Evolutionary conservation across 2,329 filamentous ascomycete genomes (phyloP), one percentile per base, ranked within the genome.

Genomic region (Hortaea sp.): DNA sequence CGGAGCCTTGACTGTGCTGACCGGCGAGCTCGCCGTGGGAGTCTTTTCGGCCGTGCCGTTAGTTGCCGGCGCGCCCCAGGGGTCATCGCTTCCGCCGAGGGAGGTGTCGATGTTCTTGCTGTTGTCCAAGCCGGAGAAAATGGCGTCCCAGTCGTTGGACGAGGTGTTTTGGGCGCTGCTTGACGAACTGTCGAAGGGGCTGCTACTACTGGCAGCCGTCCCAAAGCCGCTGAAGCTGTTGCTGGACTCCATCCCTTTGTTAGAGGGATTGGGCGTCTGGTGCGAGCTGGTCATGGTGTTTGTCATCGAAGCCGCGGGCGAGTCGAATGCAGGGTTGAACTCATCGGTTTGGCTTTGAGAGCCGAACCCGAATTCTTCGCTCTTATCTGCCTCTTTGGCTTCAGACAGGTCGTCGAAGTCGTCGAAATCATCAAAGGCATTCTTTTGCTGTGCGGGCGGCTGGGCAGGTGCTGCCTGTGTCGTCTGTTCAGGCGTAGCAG

Each of bases 101-200:
- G 53, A 56, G 11, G 49, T 64, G 56, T 54, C 59, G 9, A 62
- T 46, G 7, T 50, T 49, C 37, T 60, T 61, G n/a, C 52, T 56
- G 46, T 51, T 76, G 56, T 90, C 85, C 6, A 94, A 71, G 28
- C 83, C 82, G 1, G 86, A 84, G 68, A 97, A 97, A 46, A 97
- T 87, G 35, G 88, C 85, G 60, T 97, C 90, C 92, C 92, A 97
- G 64, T 97, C 90, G 56, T 94, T 85, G 31, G 69, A 65, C 1
- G 66, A 62, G 62, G 40, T 64, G 61, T 45, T 70, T 62, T 45
- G 68, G 39, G 52, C 50, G 43, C 52, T 58, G 34, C 47, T 49
- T 34, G 39, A 30, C 29, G 34, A 38, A 10, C 20, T 42, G 39
- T 32, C 32, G 40, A 57, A 55, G 4, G 48, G 44, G 11, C 45